Evolutionary conservation across 2,329 filamentous ascomycete genomes (phyloP), one percentile per base, ranked within the genome.

Genomic region (Ambrosiella beaveri): DNA sequence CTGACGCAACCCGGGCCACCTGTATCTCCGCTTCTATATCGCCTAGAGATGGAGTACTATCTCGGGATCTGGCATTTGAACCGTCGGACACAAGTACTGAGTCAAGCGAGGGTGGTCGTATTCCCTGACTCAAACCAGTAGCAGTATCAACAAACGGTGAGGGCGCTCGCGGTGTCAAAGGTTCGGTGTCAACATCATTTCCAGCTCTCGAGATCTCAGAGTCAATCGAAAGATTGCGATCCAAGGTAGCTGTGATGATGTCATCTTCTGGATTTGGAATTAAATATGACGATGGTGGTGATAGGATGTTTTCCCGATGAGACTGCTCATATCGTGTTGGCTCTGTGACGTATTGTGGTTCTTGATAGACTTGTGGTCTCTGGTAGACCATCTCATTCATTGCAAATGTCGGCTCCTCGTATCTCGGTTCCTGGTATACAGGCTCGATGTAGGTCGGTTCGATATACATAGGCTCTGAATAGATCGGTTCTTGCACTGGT

Each of bases 1-100:
- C 53, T 27, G 53, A 55, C 12, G 38, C 53, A 19, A 55, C 53
- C 11, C 53, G 53, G 6, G 53, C 53, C 19, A 55, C 53, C 15
- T 55, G 38, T 13, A 55, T 41, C 9, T 55, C 53, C 5, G 53
- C 6, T 9, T 41, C 17, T 13, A n/a, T 27, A 27, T 55, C 53
- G 5, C 13, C 19, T 39, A 55, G 9, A 9, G 19, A 27, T 15
- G 53, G 38, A 9, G 38, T 55, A 19, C 13, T 19, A 3, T 36
- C 53, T 55, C 53, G 53, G 19, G 53, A 55, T 13, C 47, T 51
- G 17, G 47, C 8, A 11, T 51, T 19, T 35, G 27, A 51, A 3
- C 8, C 8, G 1, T 51, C 47, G 15, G 47, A 36, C 17, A 9
- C 47, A 6, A 19, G 19, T 35, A 36, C 27, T 7, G 47, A 51